phyloP scores from a whole-genome alignment of 2,329 filamentous ascomycete genomes.

The Daldinia sp. region DNA sequence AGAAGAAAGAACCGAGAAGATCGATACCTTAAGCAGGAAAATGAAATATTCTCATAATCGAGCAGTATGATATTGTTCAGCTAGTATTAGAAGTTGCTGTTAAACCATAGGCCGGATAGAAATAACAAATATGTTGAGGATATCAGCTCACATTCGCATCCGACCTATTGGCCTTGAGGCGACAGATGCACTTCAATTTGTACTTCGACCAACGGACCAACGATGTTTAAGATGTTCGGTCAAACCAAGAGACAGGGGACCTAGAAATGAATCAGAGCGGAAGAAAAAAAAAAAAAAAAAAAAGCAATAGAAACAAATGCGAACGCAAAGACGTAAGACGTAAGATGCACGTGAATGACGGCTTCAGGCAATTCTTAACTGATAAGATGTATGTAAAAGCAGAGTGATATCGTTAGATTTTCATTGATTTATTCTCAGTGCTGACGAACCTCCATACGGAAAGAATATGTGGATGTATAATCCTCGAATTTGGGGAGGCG shows the following conservation, averaged over 20 bases:
- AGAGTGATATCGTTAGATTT: not conserved
- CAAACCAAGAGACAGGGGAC: not conserved
- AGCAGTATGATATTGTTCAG: not conserved
- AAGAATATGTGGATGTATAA: conserved; percentile 3
- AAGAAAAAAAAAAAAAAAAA: not conserved
- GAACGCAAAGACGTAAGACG: no score
- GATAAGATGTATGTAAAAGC: not conserved
- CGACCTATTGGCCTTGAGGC: no score
- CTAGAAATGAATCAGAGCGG: not conserved
- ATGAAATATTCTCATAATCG: not conserved
- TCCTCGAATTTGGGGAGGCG: conserved; percentile 9
- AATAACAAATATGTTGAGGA: not conserved
- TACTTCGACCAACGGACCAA: not conserved
- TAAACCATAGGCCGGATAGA: not conserved
- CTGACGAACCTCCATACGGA: conserved; percentile 6
- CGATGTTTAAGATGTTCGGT: not conserved
- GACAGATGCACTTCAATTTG: no score
- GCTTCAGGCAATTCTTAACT: not conserved
- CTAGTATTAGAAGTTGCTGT: not conserved
- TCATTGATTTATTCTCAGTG: not conserved
- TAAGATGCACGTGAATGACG: not conserved
- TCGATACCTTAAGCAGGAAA: not conserved
- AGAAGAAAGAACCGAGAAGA: not conserved
- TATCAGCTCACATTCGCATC: not conserved
- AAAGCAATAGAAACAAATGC: not conserved